Percentiles rank a stretch among this genome's conserved stretches.
phyloP scores from a whole-genome alignment of 441 rosid genomes.

The Pelargonium fulgidum region DNA sequence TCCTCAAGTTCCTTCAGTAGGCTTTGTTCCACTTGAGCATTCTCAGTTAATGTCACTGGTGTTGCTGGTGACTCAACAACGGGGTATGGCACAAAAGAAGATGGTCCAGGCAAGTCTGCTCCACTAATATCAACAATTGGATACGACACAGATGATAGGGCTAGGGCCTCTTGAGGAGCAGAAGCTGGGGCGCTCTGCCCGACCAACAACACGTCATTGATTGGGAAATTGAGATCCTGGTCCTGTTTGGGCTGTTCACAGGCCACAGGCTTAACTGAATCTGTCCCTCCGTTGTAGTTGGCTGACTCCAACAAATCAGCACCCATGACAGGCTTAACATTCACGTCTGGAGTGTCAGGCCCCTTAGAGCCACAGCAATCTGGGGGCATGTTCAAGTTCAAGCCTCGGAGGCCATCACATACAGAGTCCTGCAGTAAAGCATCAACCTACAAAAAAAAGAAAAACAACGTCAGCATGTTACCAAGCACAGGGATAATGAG shows the following conservation, averaged over 20 bases:
- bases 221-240: slow-evolving; percentile 34
- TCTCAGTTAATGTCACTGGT: slow-evolving; percentile 13
- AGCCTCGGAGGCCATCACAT: slow-evolving; percentile 32
- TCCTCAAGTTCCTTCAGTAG: slow-evolving; percentile 80
- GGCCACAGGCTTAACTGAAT: slow-evolving; percentile 22
- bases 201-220: slow-evolving; percentile 31
- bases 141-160: slow-evolving; percentile 16
- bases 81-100: slow-evolving; percentile 8
- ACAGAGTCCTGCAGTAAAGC: slow-evolving; percentile 32
- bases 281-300: slow-evolving; percentile 12
- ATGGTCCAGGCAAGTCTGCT: slow-evolving; percentile 14
- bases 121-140: slow-evolving; percentile 35
- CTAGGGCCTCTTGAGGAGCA: slow-evolving; percentile 21
- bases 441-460: slow-evolving; percentile 47
- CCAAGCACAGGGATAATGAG: background rate
- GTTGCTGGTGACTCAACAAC: slow-evolving; percentile 15
- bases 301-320: slow-evolving; percentile 21
- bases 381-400: slow-evolving; percentile 75
- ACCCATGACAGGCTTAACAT: slow-evolving; percentile 34
- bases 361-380: slow-evolving; percentile 27
- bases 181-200: slow-evolving; percentile 23
- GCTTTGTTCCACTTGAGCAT: slow-evolving; percentile 38
- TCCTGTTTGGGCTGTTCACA: slow-evolving; percentile 33
- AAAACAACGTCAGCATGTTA: background rate
- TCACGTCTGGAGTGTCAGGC: slow-evolving; percentile 30